Conservation (phyloP, 1,284 basidiomycete species). For the Sporisorium graminicola region DNA sequence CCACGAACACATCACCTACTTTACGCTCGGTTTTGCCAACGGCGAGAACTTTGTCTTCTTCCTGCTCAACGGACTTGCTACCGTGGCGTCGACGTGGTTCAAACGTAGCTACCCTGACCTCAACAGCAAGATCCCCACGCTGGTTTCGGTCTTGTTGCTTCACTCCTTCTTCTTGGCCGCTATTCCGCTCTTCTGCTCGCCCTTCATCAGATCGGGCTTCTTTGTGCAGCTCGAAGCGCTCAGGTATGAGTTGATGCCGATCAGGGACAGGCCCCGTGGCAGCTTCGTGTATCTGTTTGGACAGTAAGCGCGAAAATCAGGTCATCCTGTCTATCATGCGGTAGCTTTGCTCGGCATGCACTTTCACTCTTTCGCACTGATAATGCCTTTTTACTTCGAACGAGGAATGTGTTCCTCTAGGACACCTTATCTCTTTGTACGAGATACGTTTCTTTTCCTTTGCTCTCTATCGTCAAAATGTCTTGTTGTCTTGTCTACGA, state of each 20-base stretch:
- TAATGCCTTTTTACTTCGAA: not conserved
- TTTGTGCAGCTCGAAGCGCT: constrained; percentile 64
- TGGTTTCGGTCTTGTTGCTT: constrained; percentile 56
- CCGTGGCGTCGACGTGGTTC: constrained; percentile 63
- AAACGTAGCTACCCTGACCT: constrained; percentile 55
- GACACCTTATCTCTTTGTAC: not conserved
- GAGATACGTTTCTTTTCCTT: not conserved
- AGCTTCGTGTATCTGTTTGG: constrained; percentile 65
- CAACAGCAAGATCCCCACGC: constrained; percentile 59
- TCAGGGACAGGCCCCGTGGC: constrained; percentile 45
- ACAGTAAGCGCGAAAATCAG: constrained; percentile 20
- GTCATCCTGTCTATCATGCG: not conserved
- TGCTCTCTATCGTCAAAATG: not conserved
- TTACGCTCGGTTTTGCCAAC: constrained; percentile 59
- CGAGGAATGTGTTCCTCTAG: not conserved
- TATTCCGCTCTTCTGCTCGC: constrained; percentile 65
- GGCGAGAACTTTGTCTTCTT: constrained; percentile 68
- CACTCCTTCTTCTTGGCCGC: constrained; percentile 58
- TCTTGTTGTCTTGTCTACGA: not conserved
- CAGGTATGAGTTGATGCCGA: constrained; percentile 59
- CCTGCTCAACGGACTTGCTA: constrained; percentile 63
- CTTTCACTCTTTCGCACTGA: not conserved
- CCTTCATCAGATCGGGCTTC: constrained; percentile 62
- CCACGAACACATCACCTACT: constrained; percentile 68
- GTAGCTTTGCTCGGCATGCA: not conserved